phyloP scores from a whole-genome alignment of 768 basidiomycete species.

The Trametes meyenii region DNA sequence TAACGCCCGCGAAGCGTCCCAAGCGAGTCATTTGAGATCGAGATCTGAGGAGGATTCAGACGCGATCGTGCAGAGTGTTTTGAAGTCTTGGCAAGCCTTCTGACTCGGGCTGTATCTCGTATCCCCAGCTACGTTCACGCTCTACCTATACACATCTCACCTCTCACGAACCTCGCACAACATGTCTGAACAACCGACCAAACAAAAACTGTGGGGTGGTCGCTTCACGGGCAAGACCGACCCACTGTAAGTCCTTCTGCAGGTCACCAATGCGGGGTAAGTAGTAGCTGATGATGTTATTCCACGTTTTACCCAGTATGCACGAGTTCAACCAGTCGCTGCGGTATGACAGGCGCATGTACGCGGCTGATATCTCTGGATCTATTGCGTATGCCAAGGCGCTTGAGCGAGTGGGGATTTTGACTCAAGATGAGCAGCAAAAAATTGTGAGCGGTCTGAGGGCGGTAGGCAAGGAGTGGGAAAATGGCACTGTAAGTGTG shows the following conservation, averaged over 20 bases:
- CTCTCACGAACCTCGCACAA: background rate
- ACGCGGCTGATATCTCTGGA: conserved; percentile 86
- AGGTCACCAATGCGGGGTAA: conserved; percentile 14
- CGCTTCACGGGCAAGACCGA: conserved; percentile 88
- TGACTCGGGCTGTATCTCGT: conserved; percentile 39
- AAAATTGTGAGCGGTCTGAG: conserved; percentile 76
- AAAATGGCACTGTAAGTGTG: conserved; percentile 58
- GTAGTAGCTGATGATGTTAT: conserved; percentile 19
- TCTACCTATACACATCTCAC: background rate
- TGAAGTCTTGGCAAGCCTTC: background rate
- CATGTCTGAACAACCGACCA: conserved; percentile 31
- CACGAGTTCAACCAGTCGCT: conserved; percentile 97
- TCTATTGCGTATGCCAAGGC: conserved; percentile 97
- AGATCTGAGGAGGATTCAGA: background rate
- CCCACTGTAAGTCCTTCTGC: conserved; percentile 60
- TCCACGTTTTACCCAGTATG: conserved; percentile 48
- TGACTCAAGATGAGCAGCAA: conserved; percentile 73
- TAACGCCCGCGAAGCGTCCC: conserved; percentile 10
- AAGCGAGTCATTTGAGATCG: conserved; percentile 7
- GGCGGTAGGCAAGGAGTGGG: conserved; percentile 85
- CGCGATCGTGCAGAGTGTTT: background rate
- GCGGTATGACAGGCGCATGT: conserved; percentile 93
- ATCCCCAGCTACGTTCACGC: background rate
- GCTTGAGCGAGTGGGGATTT: conserved; percentile 75
- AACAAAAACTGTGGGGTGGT: conserved; percentile 38